Base-by-base conservation (phyloP, 345 rosid genomes). In the Gossypium raimondii region DNA sequence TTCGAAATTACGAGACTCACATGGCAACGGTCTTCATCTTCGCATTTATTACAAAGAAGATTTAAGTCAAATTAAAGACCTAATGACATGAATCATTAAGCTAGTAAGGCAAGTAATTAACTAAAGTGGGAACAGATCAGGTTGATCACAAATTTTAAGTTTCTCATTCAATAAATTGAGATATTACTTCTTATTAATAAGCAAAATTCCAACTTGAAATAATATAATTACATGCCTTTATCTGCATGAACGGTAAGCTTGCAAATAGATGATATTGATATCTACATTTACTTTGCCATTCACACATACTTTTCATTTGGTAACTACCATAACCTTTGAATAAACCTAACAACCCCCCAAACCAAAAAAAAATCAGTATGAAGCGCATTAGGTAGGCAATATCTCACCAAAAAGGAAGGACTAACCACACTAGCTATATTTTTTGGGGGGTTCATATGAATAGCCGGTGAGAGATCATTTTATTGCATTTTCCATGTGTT, bases 331-430 rank as follows among this genome's bases (percentile, higher is more conserved):
- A 41, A 69, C 66, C 70, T 52, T 47, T 20, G 27, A 71, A 25
- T 17, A 60, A 66, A 73, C 81, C 82, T 61, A 80, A 80, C 74
- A 9, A 64, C 4, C 34, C 34, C 34, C 34, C 1, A 0, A 65
- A 48, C 77, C 2, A 58, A 58, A 58, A 10, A 76, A 72, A 74
- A 62, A 38, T 70, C 44, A 64, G n/a, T 73, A 17, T 51, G 60
- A 67, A 47, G 69, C 70, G 77, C 74, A 75, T 67, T 78, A 75
- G 77, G 79, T 65, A 44, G 22, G 81, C 78, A 41, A 48, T 51
- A 64, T 77, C 75, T 67, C 72, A 79, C 73, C 82, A 76, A 11
- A 68, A 52, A 12, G 2, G 44, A 74, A n/a, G 25, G 9, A 56
- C 68, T 73, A 55, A 73, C 72, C 69, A 50, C 38, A 71, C 71